Evolutionary conservation across 768 basidiomycete species (phyloP).

Genomic region (Russula sp.): DNA sequence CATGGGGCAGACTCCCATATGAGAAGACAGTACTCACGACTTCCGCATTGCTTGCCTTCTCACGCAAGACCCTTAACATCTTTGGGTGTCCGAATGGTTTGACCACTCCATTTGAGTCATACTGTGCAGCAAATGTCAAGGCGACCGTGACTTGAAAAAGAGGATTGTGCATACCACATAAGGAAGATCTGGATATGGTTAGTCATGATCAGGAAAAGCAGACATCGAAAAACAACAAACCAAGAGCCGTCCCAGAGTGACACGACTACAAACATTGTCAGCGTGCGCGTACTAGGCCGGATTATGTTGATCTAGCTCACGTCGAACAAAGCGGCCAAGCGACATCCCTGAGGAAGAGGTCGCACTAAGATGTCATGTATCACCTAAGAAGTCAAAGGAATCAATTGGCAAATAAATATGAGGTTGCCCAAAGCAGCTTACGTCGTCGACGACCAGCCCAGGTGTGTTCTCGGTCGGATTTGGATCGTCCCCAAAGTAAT

Average conservation of each 20-base stretch:
- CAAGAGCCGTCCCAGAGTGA: slow-evolving; percentile 5
- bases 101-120: neutral
- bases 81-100: neutral
- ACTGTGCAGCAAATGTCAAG: slow-evolving; percentile 6
- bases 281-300: neutral
- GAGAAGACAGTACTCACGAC: slow-evolving; percentile 2
- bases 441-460: slow-evolving; percentile 14
- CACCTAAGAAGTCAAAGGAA: neutral
- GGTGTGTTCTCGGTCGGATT: neutral
- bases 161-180: neutral
- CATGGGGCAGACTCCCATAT: neutral
- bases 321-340: slow-evolving; percentile 11
- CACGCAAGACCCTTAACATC: neutral
- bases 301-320: neutral
- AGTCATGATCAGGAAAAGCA: neutral
- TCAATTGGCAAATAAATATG: neutral
- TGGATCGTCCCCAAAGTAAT: neutral
- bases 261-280: slow-evolving; percentile 5
- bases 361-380: slow-evolving; percentile 4
- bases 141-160: neutral
- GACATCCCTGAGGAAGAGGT: neutral
- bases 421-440: neutral
- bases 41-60: neutral
- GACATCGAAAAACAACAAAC: neutral
- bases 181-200: slow-evolving; percentile 6